Base-by-base conservation (phyloP, 371 early-diverging fungal species). In the Lichtheimia hyalospora region DNA sequence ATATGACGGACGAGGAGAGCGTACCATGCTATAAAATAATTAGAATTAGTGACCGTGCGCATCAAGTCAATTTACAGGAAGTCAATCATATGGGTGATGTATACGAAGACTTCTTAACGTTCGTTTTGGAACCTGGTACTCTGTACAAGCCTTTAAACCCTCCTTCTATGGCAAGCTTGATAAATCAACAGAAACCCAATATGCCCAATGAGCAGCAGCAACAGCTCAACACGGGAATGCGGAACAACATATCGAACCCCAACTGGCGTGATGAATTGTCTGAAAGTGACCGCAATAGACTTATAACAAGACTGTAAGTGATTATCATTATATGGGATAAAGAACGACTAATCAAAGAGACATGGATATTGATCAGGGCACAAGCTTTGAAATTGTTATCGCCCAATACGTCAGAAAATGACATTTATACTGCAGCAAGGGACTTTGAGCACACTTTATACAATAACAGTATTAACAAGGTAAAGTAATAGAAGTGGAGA, bases 181-280 rank as follows among this genome's bases (percentile, higher is more conserved):
- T 58, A 51, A 58, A 58, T 58, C 58, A 49, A 21, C 62, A 62
- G 49, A 63, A 63, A 41, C 64, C 64, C 41, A 53, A 58, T 23
- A 16, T 64, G 50, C 60, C 64, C 25, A 64, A 56, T 49, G 64
- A 46, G 18, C 50, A 53, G 34, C 54, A 58, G 51, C 60, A 60
- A 48, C 39, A 46, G n/a, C 27, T 46, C 42, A 52, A 51, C 53
- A 54, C 56, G 62, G 62, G 62, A 28, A 18, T 62, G 15, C 23
- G 10, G 24, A 58, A 69, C 52, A 62, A 69, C 16, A 40, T 59
- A 18, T 57, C 69, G 3, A 68, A 68, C 55, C 58, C 62, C n/a
- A 70, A 67, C 48, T 78, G 78, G 78, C 71, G 78, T 61, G 66
- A 70, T 52, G 75, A 78, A 58, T 41, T 78, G 34, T 49, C 73